Base-by-base conservation (phyloP, 495 filamentous ascomycete species). In the Neurospora sublineolata region DNA sequence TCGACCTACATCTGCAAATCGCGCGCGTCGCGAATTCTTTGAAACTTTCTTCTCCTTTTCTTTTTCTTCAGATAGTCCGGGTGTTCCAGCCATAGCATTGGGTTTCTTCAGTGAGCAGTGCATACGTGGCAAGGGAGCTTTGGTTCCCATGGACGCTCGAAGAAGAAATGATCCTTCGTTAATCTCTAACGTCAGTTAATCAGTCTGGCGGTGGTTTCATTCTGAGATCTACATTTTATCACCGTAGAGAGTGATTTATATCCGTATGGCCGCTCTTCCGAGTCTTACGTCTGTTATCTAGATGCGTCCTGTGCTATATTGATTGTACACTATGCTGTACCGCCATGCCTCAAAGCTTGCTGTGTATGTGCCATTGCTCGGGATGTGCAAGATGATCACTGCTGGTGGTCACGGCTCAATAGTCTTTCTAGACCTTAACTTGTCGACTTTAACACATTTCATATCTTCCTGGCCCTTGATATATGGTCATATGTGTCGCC, bases 101-200 rank as follows among this genome's bases (percentile, higher is more conserved):
- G 72, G 73, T 75, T 72, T 77, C 72, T 73, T 73, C 72, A 77
- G 52, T 78, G 69, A 76, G 77, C 72, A 78, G 77, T 79, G 80
- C 78, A 75, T 70, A 78, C 76, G 77, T 77, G 77, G 80, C 72
- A 67, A 46, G 71, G 76, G 75, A 74, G 79, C 79, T 85, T 80
- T 73, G 82, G 81, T 79, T 74, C 78, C 76, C 73, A 73, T 72
- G 81, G 78, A 74, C 77, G 79, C 78, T 79, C 77, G 76, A 77
- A 84, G 83, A 86, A 77, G 60, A 82, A 83, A 82, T 76, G 85
- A 85, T 87, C 85, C 83, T 81, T 87, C 85, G 85, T 87, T 87
- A 87, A 87, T 87, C 85, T 83, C 85, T 72, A 81, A 77, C 79
- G 79, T 79, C 83, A 81, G 80, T 80, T 77, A 76, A 76, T 82